Evolutionary conservation across 169 alveolate species (phyloP).

Genomic region (Plasmodium adleri): DNA sequence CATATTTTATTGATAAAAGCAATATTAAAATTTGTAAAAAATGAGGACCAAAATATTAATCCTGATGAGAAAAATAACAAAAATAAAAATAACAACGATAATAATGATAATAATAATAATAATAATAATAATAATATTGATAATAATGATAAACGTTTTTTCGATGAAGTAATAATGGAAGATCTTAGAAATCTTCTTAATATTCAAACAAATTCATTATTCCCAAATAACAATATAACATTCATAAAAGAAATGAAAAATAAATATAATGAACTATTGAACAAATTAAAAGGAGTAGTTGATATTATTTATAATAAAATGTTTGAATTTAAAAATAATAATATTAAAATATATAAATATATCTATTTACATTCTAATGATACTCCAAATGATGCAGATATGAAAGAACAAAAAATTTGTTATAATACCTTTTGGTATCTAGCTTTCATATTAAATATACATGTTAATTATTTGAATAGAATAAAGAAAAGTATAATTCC

Average conservation of each 20-base stretch:
- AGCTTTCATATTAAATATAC: constrained; percentile 49
- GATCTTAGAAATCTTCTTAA: constrained; percentile 37
- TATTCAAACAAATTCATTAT: neutral
- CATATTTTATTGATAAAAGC: constrained; percentile 52
- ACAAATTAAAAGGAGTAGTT: constrained; percentile 30
- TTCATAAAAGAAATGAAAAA: constrained; percentile 54
- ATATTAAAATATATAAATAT: constrained; percentile 50
- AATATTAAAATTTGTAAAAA: constrained; percentile 42
- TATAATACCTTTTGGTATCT: constrained; percentile 68
- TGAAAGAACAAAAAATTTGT: constrained; percentile 31
- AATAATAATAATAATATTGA: neutral
- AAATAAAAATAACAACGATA: neutral
- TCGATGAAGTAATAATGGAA: constrained; percentile 22
- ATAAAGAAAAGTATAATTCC: constrained; percentile 43
- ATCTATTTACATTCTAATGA: constrained; percentile 24
- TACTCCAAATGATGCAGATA: neutral
- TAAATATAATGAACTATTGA: constrained; percentile 39
- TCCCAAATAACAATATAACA: constrained; percentile 7
- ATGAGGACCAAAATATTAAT: neutral
- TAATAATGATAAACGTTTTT: constrained; percentile 14
- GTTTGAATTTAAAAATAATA: constrained; percentile 28
- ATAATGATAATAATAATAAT: neutral
- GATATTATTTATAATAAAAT: constrained; percentile 46
- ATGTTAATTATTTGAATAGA: constrained; percentile 34
- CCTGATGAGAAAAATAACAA: neutral